Evolutionary conservation across 805 yeast species (phyloP).

Genomic region (Torulaspora maleeae): DNA sequence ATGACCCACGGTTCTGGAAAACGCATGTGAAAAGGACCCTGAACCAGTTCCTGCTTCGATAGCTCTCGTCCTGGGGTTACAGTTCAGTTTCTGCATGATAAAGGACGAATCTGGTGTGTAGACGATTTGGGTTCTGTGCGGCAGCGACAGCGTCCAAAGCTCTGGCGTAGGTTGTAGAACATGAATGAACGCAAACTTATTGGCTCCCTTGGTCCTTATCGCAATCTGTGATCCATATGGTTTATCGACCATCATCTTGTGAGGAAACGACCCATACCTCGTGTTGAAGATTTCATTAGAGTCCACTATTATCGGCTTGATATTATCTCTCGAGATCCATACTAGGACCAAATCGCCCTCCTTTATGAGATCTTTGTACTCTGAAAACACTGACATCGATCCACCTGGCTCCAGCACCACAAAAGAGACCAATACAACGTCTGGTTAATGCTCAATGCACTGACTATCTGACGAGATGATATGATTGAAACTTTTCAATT

Average conservation of each 20-base stretch:
- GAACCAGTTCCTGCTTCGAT: conserved; percentile 99
- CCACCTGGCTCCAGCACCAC: not conserved
- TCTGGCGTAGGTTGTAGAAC: conserved; percentile 90
- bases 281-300: conserved; percentile 67
- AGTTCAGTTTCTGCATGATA: conserved; percentile 74
- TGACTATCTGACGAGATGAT: conserved; percentile 1
- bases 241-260: conserved; percentile 72
- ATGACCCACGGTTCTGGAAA: conserved; percentile 77
- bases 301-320: conserved; percentile 66
- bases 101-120: conserved; percentile 94
- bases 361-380: conserved; percentile 61
- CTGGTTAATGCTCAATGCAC: not conserved
- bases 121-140: conserved; percentile 96
- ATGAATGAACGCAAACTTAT: conserved; percentile 71
- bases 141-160: conserved; percentile 91
- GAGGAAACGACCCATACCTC: conserved; percentile 86
- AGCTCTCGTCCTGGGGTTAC: conserved; percentile 69
- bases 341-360: conserved; percentile 86
- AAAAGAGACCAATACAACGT: too few species aligned
- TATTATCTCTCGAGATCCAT: conserved; percentile 73
- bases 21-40: conserved; percentile 90
- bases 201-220: conserved; percentile 53
- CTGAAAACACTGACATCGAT: conserved; percentile 41
- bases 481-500: conserved; percentile 4
- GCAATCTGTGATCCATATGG: conserved; percentile 83